These are phyloP conservation scores for Arthroderma sp. DNA, from an alignment of 2,329 filamentous ascomycete species.

Conservation along the genomic window DNA sequence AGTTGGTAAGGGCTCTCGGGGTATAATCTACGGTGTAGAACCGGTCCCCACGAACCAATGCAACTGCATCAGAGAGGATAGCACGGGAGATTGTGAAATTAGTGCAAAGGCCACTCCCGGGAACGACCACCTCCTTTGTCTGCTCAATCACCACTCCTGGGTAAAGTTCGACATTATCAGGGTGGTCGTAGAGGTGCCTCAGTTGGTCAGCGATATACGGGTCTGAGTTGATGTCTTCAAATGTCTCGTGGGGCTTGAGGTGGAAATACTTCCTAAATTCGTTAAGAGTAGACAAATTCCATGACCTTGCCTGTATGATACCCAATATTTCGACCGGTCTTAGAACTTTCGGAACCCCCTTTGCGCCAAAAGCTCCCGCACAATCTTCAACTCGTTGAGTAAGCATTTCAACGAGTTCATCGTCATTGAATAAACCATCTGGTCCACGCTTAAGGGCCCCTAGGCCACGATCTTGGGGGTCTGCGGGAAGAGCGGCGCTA, in stretches of 20 bases:
- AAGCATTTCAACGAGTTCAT: conserved; percentile 56
- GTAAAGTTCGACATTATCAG: conserved; percentile 58
- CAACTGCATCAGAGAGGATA: conserved; percentile 34
- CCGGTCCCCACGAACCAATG: conserved; percentile 32
- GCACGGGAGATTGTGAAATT: conserved; percentile 30
- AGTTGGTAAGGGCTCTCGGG: conserved; percentile 28
- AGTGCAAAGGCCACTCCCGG: conserved; percentile 28
- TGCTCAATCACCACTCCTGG: conserved; percentile 49
- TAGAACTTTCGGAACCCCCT: conserved; percentile 60
- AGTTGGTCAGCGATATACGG: conserved; percentile 44
- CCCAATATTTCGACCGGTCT: conserved; percentile 65
- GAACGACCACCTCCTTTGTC: conserved; percentile 24
- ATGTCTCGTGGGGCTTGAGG: conserved; percentile 45
- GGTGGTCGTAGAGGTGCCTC: conserved; percentile 50
- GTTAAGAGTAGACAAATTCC: conserved; percentile 38
- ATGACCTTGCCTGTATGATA: conserved; percentile 62
- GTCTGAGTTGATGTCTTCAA: conserved; percentile 49
- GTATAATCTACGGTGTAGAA: conserved; percentile 27
- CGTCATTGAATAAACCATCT: conserved; percentile 55
- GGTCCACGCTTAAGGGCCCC: conserved; percentile 46
- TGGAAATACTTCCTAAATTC: conserved; percentile 54
- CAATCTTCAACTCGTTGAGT: conserved; percentile 54
- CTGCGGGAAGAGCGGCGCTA: conserved; percentile 44
- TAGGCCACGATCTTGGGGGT: conserved; percentile 53
- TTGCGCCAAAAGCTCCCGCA: conserved; percentile 56